Conservation (phyloP, 257 asterid species). For the Solanum pennellii region DNA sequence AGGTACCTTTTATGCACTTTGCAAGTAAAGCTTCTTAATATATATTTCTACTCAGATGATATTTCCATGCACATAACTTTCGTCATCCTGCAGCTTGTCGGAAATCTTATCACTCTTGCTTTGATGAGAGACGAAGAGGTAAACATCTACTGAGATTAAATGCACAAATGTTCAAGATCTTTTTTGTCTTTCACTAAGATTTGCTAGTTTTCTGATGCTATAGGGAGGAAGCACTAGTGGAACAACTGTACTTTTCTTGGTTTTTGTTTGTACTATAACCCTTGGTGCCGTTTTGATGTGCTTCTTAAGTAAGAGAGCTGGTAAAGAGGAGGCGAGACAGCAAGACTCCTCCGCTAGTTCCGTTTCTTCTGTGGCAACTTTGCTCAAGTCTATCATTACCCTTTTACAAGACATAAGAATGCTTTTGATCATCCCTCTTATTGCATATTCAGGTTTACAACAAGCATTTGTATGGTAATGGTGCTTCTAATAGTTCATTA, state of each 20-base stretch:
- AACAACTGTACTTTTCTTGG: slow-evolving; percentile 58
- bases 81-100: slow-evolving; percentile 53
- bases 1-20: slow-evolving; percentile 33
- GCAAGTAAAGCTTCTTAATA: background rate
- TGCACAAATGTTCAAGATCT: background rate
- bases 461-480: slow-evolving; percentile 89
- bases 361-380: slow-evolving; percentile 48
- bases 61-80: background rate
- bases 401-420: slow-evolving; percentile 58
- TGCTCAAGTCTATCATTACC: slow-evolving; percentile 36
- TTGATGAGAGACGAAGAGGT: slow-evolving; percentile 69
- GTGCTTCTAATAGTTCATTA: background rate
- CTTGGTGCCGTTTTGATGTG: slow-evolving; percentile 75
- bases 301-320: slow-evolving; percentile 61
- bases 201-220: slow-evolving; percentile 4
- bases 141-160: slow-evolving; percentile 1
- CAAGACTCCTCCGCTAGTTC: slow-evolving; percentile 28
- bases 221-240: slow-evolving; percentile 88
- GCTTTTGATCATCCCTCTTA: slow-evolving; percentile 76
- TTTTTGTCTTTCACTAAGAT: background rate
- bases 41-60: background rate
- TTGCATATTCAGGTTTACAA: slow-evolving; percentile 91
- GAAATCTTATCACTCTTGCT: slow-evolving; percentile 78
- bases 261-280: slow-evolving; percentile 73
- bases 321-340: slow-evolving; percentile 42